Evolutionary conservation across 1,284 basidiomycete species (phyloP), one percentile per base, ranked within the genome.

Genomic region (Golubevia pallescens): DNA sequence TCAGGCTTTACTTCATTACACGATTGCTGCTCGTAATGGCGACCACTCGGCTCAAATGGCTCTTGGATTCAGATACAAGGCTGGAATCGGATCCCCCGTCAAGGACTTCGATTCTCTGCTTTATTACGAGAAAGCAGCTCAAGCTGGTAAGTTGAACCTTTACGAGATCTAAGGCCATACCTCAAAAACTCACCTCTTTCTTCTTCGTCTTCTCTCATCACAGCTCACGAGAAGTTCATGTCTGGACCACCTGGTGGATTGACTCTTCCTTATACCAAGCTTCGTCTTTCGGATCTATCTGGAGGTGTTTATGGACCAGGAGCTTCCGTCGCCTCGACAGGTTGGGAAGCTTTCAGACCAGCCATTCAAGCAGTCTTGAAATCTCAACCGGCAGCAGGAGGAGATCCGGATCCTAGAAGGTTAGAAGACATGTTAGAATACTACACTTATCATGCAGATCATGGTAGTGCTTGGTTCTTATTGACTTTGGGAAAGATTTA

Each of bases 271-370:
- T 90, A 93, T 60, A 91, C 92, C 0, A 89, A 93, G 32, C 91
- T 93, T 0, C 89, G 92, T 5, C 87, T 99, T 2, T 96, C 95
- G 0, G 97, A 99, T 86, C 89, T 95, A 2, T 90, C 89, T 4
- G 96, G 95, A 14, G 97, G 96, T 1, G 90, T 93, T 7, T 99
- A 93, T 80, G 96, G 97, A 0, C 93, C 93, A 13, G 94, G 95
- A 60, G 93, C 96, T 1, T 94, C 93, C 66, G 92, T 93, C 20
- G 93, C 93, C 1, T 93, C 93, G 2, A 86, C 87, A 1, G 87
- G 88, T 74, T 86, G 53, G 92, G 5, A 77, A 89, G 34, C 34
- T 38, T 5, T 5, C 34, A 48, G 42, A 48, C 42, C 42, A 13
- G 42, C 42, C 42, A 48, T 48, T 48, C 42, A 48, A 48, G 42